Evolutionary conservation across 257 asterid species (phyloP), one percentile per base, ranked within the genome.

Genomic region (Solanum megistacrolobum): DNA sequence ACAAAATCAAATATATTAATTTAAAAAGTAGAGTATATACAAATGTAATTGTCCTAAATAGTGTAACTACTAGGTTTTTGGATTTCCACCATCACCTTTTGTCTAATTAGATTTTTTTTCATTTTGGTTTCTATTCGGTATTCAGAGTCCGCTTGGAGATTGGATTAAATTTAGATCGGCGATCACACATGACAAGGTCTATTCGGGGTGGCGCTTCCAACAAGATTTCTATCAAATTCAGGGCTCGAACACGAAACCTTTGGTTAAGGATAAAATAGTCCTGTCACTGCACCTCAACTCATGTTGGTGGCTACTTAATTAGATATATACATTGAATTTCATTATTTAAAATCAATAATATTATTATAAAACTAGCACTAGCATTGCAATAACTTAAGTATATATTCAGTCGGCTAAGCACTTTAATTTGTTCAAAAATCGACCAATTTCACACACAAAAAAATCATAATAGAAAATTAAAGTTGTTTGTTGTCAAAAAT

Each of bases 111-210:
- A 46, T 46, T 1, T 13, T 13, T 13, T 41, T 46, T 5, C 16
- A 4, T 48, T 13, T 13, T 48, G 21, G 20, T 14, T 48, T 48
- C 21, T 14, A 48, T 48, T 14, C 0, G 7, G 21, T 48, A 14
- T 48, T 5, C 6, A 0, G 3, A 14, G 58, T 48, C 8, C 6
- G 55, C 55, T 5, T 12, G 3, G 3, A 46, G 18, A 2, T 13
- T 0, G 2, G 20, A 46, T 14, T 1, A 46, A 46, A 46, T 46
- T 0, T 0, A 12, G 13, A 39, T 39, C 1, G 13, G 4, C 4
- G 48, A 41, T 41, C 5, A 1, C 5, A 1, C 13, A 10, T 0
- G 48, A 8, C 14, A 41, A 3, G 14, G 48, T 2, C 0, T 11
- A 41, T 41, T 41, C 0, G 48, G 14, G 48, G 0, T 41, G 14